A percentile compares a stretch with the other conserved stretches of the same genome.
Evolutionary conservation across 805 yeast genomes (phyloP).

Genomic region (Cyberlindnera amylophila): DNA sequence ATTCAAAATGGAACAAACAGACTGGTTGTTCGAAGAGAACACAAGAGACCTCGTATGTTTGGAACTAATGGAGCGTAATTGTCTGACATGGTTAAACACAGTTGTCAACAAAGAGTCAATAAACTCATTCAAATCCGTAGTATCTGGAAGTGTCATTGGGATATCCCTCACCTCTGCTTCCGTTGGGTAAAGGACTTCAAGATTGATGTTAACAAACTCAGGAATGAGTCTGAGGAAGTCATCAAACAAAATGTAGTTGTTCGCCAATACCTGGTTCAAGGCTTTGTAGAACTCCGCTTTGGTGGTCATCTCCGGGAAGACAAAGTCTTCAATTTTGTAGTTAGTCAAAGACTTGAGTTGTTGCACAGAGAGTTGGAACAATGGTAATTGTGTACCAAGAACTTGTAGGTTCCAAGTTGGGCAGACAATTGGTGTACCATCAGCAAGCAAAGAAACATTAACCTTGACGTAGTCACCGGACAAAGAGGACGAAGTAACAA

Average conservation of each 20-base stretch:
- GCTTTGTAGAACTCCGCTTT: constrained; percentile 20
- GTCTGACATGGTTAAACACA: constrained; percentile 73
- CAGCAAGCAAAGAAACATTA: constrained; percentile 67
- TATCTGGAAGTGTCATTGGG: constrained; percentile 38
- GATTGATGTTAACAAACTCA: constrained; percentile 57
- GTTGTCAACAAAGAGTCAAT: constrained; percentile 69
- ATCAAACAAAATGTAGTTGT: constrained; percentile 56
- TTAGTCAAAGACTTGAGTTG: constrained; percentile 32
- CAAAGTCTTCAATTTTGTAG: constrained; percentile 24
- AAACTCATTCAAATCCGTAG: constrained; percentile 60
- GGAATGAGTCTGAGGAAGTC: constrained; percentile 55
- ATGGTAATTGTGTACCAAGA: constrained; percentile 49
- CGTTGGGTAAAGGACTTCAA: constrained; percentile 79
- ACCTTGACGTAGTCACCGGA: constrained; percentile 74
- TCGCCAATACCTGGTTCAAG: constrained; percentile 42
- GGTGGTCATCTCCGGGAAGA: constrained; percentile 7
- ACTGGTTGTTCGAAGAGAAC: constrained; percentile 81
- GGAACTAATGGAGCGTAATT: constrained; percentile 34
- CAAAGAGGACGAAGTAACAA: constrained; percentile 88
- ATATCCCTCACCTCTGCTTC: constrained; percentile 38
- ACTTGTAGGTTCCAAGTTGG: constrained; percentile 59
- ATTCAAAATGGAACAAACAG: constrained; percentile 87
- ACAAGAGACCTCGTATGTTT: constrained; percentile 59
- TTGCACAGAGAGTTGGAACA: constrained; percentile 47
- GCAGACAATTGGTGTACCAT: constrained; percentile 82